Conservation (phyloP, 2,329 filamentous ascomycete species). For the Xenosphaeropsis pyriputrescens region DNA sequence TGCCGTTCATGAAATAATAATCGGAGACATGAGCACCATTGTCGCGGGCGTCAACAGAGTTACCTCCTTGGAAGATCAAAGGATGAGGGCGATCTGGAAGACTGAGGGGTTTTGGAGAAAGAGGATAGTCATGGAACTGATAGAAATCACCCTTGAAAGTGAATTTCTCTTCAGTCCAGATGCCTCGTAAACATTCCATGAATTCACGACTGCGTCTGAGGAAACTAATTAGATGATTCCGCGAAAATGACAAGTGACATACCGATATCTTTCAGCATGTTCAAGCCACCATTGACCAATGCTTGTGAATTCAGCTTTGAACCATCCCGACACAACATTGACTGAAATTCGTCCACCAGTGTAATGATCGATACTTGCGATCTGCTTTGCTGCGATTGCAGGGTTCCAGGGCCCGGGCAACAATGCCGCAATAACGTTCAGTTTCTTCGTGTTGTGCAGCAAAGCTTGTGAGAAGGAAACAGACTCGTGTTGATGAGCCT, state of each 20-base stretch:
- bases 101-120: constrained; percentile 32
- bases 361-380: constrained; percentile 36
- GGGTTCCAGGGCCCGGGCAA: constrained; percentile 35
- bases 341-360: constrained; percentile 33
- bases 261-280: constrained; percentile 33
- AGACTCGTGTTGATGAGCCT: constrained; percentile 32
- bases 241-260: background rate
- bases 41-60: constrained; percentile 31
- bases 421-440: constrained; percentile 35
- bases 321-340: constrained; percentile 37
- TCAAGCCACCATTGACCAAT: constrained; percentile 40
- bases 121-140: constrained; percentile 32
- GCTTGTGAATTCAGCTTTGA: constrained; percentile 33
- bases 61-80: constrained; percentile 37
- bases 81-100: constrained; percentile 28
- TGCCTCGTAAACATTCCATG: constrained; percentile 32
- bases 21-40: constrained; percentile 31
- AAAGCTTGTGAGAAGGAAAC: constrained; percentile 35
- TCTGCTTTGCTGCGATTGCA: constrained; percentile 34
- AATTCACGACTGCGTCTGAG: constrained; percentile 28
- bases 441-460: constrained; percentile 27
- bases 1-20: constrained; percentile 42
- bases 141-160: constrained; percentile 35
- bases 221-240: background rate
- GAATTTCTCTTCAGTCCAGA: constrained; percentile 34